phyloP scores from a whole-genome alignment of 768 basidiomycete species.

The Termitomyces eurrhizus region DNA sequence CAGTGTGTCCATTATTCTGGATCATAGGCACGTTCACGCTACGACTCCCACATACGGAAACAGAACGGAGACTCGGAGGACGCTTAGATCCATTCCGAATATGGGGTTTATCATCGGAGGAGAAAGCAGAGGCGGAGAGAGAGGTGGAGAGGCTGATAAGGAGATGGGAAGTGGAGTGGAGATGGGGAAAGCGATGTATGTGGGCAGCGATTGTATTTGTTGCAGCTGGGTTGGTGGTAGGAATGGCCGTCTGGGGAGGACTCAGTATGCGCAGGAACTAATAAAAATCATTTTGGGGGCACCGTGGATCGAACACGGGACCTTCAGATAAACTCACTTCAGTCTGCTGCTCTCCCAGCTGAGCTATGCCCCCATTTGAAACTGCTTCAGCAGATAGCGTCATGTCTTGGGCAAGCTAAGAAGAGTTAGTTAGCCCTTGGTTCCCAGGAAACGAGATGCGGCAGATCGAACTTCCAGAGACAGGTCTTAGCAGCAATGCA shows the following conservation, averaged over 20 bases:
- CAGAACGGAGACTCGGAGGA: not conserved
- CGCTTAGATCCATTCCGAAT: constrained; percentile 9
- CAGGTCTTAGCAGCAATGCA: too few relatives aligned
- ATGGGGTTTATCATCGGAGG: not conserved
- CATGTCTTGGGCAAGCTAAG: too few relatives aligned
- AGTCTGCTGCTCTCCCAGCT: constrained; percentile 13
- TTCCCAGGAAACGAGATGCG: too few relatives aligned
- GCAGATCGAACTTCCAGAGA: too few relatives aligned
- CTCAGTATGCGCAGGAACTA: not conserved
- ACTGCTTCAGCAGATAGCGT: too few relatives aligned
- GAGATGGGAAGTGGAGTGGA: constrained; percentile 13
- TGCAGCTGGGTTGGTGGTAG: constrained; percentile 10
- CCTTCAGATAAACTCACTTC: constrained; percentile 4
- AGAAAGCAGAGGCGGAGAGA: constrained; percentile 7
- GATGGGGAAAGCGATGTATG: constrained; percentile 16
- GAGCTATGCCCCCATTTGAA: constrained; percentile 7
- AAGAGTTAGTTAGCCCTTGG: too few relatives aligned
- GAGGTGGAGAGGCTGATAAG: constrained; percentile 9
- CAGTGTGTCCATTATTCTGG: constrained; percentile 15
- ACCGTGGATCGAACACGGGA: constrained; percentile 9
- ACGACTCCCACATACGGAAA: constrained; percentile 8
- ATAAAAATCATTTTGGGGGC: not conserved
- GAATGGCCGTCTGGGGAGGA: constrained; percentile 13
- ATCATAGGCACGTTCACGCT: constrained; percentile 12
- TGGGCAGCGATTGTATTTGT: constrained; percentile 15